Evolutionary conservation across 73 alveolate genomes (phyloP).

Genomic region (Effrenium voratum): DNA sequence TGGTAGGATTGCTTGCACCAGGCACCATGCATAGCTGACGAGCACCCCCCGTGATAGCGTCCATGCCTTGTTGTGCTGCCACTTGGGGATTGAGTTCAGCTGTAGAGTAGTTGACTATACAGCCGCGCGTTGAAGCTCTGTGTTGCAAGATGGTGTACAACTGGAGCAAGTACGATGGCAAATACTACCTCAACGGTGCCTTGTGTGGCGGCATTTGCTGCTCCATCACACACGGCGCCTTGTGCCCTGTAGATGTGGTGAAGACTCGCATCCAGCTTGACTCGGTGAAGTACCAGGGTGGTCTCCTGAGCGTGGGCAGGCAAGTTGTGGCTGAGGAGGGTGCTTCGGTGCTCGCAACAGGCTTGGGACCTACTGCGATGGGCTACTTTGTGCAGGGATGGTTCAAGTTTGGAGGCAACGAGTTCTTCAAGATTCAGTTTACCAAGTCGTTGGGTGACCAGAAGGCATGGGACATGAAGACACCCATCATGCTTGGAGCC

Average conservation of each 20-base stretch:
- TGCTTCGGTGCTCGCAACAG: slow-evolving; percentile 69
- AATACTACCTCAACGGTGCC: slow-evolving; percentile 92
- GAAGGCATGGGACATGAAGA: slow-evolving; percentile 75
- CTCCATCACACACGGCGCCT: slow-evolving; percentile 91
- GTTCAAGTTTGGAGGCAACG: slow-evolving; percentile 93
- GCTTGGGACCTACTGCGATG: slow-evolving; percentile 86
- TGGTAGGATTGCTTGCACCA: no score
- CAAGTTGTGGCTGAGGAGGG: slow-evolving; percentile 92
- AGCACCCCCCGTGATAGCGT: background rate
- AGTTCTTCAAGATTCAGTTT: slow-evolving; percentile 91
- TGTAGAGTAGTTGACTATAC: slow-evolving; percentile 66
- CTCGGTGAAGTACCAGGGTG: slow-evolving; percentile 84
- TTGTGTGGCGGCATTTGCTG: slow-evolving; percentile 93
- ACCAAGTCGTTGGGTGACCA: slow-evolving; percentile 69
- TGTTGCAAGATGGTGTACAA: slow-evolving; percentile 50
- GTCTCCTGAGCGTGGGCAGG: slow-evolving; percentile 55
- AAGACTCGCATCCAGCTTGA: slow-evolving; percentile 94
- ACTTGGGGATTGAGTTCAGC: background rate
- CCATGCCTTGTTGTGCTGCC: background rate
- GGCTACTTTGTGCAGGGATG: slow-evolving; percentile 93
- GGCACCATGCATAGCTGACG: background rate
- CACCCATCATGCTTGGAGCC: slow-evolving; percentile 79
- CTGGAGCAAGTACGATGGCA: slow-evolving; percentile 91
- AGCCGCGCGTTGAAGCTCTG: background rate
- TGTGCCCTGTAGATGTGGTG: slow-evolving; percentile 94